Evolutionary conservation across 2,329 filamentous ascomycete species (phyloP).

Genomic region (Trichoderma polysporum): DNA sequence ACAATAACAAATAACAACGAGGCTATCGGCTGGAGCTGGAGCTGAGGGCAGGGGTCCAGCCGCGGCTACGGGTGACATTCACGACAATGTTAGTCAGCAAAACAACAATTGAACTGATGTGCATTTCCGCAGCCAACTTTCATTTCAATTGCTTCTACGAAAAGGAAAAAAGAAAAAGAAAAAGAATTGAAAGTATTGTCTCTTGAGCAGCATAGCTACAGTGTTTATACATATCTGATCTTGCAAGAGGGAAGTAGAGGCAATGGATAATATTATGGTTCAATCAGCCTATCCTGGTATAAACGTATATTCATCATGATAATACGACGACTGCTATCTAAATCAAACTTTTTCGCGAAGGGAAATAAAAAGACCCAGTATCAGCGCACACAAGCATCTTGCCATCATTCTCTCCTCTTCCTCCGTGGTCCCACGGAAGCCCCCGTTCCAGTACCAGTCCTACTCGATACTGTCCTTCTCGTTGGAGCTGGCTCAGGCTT

Average conservation of each 20-base stretch:
- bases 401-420: slow-evolving; percentile 35
- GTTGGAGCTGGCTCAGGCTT: slow-evolving; percentile 44
- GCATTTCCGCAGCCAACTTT: neutral
- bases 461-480: slow-evolving; percentile 36
- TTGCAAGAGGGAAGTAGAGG: neutral
- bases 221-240: neutral
- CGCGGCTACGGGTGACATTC: slow-evolving; percentile 26
- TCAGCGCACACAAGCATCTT: slow-evolving; percentile 4
- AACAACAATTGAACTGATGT: no score
- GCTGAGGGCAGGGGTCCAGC: slow-evolving; percentile 29
- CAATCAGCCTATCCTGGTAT: neutral
- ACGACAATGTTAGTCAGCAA: neutral
- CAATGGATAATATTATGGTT: neutral
- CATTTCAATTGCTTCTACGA: neutral
- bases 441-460: neutral
- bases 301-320: neutral
- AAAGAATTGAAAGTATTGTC: neutral
- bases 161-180: no score
- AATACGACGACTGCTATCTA: slow-evolving; percentile 10
- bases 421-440: slow-evolving; percentile 31
- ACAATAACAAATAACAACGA: slow-evolving; percentile 14
- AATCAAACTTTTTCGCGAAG: neutral
- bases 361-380: neutral
- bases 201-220: no score
- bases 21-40: slow-evolving; percentile 9